phyloP scores from a whole-genome alignment of 164 flowering plant genomes.

The Berberis thunbergii region DNA sequence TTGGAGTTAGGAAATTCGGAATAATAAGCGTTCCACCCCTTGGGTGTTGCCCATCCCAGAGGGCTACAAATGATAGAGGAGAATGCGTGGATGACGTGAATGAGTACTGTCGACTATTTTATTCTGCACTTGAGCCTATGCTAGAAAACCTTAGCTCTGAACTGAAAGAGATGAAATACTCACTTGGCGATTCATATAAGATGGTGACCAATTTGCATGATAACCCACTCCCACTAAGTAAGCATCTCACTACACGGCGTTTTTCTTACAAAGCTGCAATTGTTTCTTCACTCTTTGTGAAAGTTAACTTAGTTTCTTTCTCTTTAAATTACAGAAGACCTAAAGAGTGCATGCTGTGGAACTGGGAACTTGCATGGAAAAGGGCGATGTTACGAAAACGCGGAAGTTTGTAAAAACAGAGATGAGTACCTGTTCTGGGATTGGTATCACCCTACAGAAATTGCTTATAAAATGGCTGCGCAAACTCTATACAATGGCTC shows the following conservation, averaged over 20 bases:
- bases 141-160: conserved; percentile 33
- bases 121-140: conserved; percentile 10
- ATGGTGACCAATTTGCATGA: conserved; percentile 16
- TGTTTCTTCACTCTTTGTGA: not conserved
- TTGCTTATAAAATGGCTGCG: conserved; percentile 31
- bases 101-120: conserved; percentile 19
- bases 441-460: conserved; percentile 37
- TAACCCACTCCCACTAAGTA: conserved; percentile 23
- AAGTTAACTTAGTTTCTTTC: not conserved
- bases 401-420: conserved; percentile 25
- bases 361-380: conserved; percentile 27
- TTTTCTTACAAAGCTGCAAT: not conserved
- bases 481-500: conserved; percentile 26
- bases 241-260: conserved; percentile 6
- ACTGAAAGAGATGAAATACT: conserved; percentile 29
- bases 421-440: conserved; percentile 42
- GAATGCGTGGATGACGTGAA: conserved; percentile 33
- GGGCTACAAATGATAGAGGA: conserved; percentile 15
- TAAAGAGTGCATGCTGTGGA: conserved; percentile 43
- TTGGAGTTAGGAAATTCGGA: conserved; percentile 48
- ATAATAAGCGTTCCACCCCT: conserved; percentile 37
- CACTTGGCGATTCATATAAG: conserved; percentile 15
- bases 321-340: conserved; percentile 29
- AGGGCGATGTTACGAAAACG: conserved; percentile 18
- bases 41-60: conserved; percentile 42